Base-by-base conservation (phyloP, 352 stramenopile species). In the Thalassiosira hispida region DNA sequence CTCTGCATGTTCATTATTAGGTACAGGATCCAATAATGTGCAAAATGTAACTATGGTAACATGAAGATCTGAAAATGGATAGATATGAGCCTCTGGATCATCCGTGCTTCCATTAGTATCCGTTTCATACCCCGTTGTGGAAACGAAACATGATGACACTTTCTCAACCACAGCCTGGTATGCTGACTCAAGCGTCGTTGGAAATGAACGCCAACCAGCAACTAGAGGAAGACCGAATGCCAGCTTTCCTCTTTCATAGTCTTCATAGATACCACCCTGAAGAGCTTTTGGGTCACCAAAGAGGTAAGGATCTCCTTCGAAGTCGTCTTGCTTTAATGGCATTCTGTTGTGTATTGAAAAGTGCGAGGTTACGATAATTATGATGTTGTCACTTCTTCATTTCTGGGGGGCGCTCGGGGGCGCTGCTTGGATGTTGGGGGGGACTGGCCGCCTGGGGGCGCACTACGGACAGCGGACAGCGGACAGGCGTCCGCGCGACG, bases 21-120 rank as follows among this genome's bases (percentile, higher is more conserved):
- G 38, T 1, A 8, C 12, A 27, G 44, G 62, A 16, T 59, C 25
- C 9, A 71, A 60, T 23, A 29, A 29, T 27, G 62, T 46, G 42
- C 62, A 46, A 47, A 71, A 71, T 44, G 62, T 71, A 3, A n/a
- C 62, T 11, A 71, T 25, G 7, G 62, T 61, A 11, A 71, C 46
- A 47, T 71, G 62, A 5, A 71, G 25, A 60, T 71, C 62, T 23
- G n/a, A 1, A 44, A 71, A 71, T n/a, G 62, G 62, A 69, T 71
- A 71, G 14, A 71, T 71, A 57, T 71, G 62, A 29, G 62, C 62
- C 29, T 71, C 44, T 27, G 40, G 38, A 1, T 38, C 18, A n/a
- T 33, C 35, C 40, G 11, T 23, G 4, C 40, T 18, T 5, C 4
- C n/a, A 11, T 56, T 25, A 33, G 7, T 31, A 47, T 44, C 35